phyloP scores from a whole-genome alignment of 352 stramenopile genomes.

The Phytophthora ramorum region DNA sequence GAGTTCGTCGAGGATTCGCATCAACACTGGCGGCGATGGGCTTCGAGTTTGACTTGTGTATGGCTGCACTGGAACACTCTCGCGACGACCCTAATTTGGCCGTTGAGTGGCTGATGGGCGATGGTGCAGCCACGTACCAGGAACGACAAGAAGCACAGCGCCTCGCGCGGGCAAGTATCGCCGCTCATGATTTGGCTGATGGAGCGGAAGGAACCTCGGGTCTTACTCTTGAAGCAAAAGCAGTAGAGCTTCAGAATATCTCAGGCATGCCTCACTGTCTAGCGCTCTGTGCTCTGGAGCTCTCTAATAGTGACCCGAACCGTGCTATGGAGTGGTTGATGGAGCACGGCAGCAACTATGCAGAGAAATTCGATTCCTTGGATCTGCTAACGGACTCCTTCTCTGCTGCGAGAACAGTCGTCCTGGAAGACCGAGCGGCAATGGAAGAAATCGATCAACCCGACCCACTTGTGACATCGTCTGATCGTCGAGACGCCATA shows the following conservation, averaged over 20 bases:
- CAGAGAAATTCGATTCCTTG: conserved; percentile 58
- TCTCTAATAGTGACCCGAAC: conserved; percentile 84
- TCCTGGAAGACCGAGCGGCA: conserved; percentile 66
- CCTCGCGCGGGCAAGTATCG: conserved; percentile 57
- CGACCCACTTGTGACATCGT: conserved; percentile 62
- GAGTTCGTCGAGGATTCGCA: conserved; percentile 77
- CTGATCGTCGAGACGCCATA: conserved; percentile 20
- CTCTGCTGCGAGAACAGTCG: conserved; percentile 47
- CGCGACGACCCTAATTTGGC: conserved; percentile 85
- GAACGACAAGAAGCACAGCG: conserved; percentile 69
- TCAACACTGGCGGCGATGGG: conserved; percentile 87
- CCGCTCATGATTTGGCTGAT: conserved; percentile 31
- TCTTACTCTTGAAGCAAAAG: conserved; percentile 64
- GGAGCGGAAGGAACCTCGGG: conserved; percentile 20
- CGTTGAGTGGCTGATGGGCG: conserved; percentile 89
- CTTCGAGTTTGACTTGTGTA: conserved; percentile 90
- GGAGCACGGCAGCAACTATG: conserved; percentile 75
- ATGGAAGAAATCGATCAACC: conserved; percentile 83
- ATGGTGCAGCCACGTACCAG: conserved; percentile 73
- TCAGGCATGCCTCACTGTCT: conserved; percentile 78
- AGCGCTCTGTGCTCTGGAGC: conserved; percentile 70
- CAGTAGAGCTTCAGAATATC: conserved; percentile 75
- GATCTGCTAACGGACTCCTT: conserved; percentile 58
- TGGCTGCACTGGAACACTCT: conserved; percentile 81
- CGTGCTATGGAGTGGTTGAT: conserved; percentile 91